Evolutionary conservation across 1,284 basidiomycete species (phyloP), one percentile per base, ranked within the genome.

Genomic region (Earliella scabrosa): DNA sequence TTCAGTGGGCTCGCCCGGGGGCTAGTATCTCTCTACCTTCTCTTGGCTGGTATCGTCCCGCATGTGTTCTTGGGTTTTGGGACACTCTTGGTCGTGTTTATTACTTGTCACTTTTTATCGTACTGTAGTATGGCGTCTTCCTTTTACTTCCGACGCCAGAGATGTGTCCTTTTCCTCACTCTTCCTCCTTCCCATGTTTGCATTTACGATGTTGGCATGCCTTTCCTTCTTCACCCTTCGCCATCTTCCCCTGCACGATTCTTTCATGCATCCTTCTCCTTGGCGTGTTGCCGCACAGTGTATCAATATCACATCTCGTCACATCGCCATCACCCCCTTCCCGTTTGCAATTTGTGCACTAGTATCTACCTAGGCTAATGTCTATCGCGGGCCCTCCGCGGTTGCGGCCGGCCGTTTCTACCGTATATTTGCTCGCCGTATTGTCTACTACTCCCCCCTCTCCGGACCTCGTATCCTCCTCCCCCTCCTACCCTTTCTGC

Each of bases 41-140:
- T 60, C 54, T 66, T 67, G 66, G 59, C 67, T 68, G 66, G 67
- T 61, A 52, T 63, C 59, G 61, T 62, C 57, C 63, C 63, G 63
- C 48, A 35, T 75, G 71, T 75, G 71, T 73, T 78, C 70, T 78
- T 78, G 77, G 73, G 73, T 78, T 71, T 70, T 77, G 71, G 76
- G 73, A 75, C 72, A 63, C 50, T 66, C 66, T 71, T 68, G 66
- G 61, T 68, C 65, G 58, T 68, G 64, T 68, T 65, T 64, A 67
- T 59, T 62, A 59, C 48, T 56, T 58, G n/a, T n/a, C 34, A 46
- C 46, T 50, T 58, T 45, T 47, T 64, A 64, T 60, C 58, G 58
- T 61, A 58, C 52, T 57, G 52, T 64, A 54, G 52, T 50, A 50
- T 48, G 48, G 51, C 56, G 63, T 52, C 59, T 48, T 64, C 59